phyloP scores from a whole-genome alignment of 2,329 filamentous ascomycete genomes.

The Aspergillus ruber region DNA sequence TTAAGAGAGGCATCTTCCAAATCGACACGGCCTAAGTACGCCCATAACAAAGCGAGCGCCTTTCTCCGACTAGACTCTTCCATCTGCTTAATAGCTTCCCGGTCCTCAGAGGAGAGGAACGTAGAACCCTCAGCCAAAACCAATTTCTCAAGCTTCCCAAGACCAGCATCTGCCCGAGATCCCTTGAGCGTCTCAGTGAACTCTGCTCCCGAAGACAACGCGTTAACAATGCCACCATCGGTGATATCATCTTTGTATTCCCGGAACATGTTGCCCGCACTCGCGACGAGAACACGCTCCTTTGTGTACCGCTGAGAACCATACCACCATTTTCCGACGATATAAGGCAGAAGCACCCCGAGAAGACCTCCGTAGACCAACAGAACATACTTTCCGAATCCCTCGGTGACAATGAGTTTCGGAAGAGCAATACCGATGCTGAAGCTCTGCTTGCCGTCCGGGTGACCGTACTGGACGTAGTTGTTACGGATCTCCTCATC shows the following conservation, averaged over 20 bases:
- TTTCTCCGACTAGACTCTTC: slow-evolving; percentile 78
- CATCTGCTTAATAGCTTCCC: slow-evolving; percentile 67
- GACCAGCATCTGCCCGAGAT: slow-evolving; percentile 69
- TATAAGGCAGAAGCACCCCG: slow-evolving; percentile 82
- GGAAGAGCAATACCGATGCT: slow-evolving; percentile 96
- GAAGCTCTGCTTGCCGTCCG: slow-evolving; percentile 95
- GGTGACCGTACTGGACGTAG: slow-evolving; percentile 90
- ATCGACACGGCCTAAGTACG: slow-evolving; percentile 83
- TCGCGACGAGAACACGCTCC: slow-evolving; percentile 87
- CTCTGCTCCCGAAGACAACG: slow-evolving; percentile 80
- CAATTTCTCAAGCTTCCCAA: slow-evolving; percentile 77
- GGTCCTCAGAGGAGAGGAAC: slow-evolving; percentile 65
- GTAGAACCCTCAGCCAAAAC: slow-evolving; percentile 58
- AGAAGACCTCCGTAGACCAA: slow-evolving; percentile 82
- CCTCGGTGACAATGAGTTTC: slow-evolving; percentile 84
- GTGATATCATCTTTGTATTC: slow-evolving; percentile 83
- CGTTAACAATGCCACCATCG: slow-evolving; percentile 70
- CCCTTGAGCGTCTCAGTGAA: slow-evolving; percentile 71
- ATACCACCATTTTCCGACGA: slow-evolving; percentile 98
- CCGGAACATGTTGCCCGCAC: slow-evolving; percentile 87
- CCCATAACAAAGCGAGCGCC: slow-evolving; percentile 84
- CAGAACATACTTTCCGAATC: slow-evolving; percentile 91
- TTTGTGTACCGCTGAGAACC: slow-evolving; percentile 88
- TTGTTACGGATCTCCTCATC: slow-evolving; percentile 97
- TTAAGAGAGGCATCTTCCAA: slow-evolving; percentile 72